These are phyloP conservation scores for Vickermania spadyakhi DNA, from an alignment of 208 protist genomes.

Conservation along the genomic window DNA sequence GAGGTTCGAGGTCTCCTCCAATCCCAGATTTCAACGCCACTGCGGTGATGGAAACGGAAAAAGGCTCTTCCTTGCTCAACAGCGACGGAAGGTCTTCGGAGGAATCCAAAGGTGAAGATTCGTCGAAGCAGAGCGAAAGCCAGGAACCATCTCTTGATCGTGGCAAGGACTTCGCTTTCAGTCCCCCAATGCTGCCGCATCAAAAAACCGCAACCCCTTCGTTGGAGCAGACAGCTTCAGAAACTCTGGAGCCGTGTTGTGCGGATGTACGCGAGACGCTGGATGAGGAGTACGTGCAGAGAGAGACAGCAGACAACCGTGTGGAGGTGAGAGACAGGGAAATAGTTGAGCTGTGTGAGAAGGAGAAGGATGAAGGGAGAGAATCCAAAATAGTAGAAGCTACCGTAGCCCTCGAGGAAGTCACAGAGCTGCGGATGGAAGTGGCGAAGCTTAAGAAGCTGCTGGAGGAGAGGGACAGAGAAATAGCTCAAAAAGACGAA, in stretches of 20 bases:
- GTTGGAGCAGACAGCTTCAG: slow-evolving; percentile 4
- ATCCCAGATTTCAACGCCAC: not conserved
- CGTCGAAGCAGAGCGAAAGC: not conserved
- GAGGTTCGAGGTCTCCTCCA: too few relatives aligned
- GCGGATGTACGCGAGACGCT: not conserved
- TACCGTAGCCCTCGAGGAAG: not conserved
- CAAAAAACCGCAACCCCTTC: not conserved
- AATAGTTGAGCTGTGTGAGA: not conserved
- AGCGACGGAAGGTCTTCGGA: too few relatives aligned
- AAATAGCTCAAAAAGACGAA: slow-evolving; percentile 46
- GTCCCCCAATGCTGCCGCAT: too few relatives aligned
- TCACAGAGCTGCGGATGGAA: slow-evolving; percentile 33
- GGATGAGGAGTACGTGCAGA: not conserved
- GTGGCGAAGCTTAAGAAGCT: slow-evolving; percentile 22
- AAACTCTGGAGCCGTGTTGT: slow-evolving; percentile 1
- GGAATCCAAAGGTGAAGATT: too few relatives aligned
- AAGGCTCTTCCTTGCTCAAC: too few relatives aligned
- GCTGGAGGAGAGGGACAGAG: slow-evolving; percentile 27
- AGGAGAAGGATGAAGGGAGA: not conserved
- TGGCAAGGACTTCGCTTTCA: not conserved
- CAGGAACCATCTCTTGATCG: not conserved
- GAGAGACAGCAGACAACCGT: not conserved
- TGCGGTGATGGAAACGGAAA: too few relatives aligned
- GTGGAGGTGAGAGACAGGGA: too few relatives aligned
- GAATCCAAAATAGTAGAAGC: not conserved